Conservation (phyloP, 2,329 filamentous ascomycete species). For the Cercospora zeina region DNA sequence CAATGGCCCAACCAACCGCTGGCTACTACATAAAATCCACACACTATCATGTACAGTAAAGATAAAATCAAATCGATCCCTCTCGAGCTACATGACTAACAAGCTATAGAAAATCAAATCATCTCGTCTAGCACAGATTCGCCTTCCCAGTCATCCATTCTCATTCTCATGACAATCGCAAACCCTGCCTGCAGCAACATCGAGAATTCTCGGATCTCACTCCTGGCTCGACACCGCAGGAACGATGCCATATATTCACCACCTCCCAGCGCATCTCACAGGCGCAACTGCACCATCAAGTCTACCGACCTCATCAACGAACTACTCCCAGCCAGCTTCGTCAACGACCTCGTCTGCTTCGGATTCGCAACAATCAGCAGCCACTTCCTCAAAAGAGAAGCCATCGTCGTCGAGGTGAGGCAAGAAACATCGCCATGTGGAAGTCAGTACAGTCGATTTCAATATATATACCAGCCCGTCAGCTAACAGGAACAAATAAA, state of each 20-base stretch:
- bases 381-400: not conserved
- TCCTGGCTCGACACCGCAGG: not conserved
- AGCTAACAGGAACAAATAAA: not conserved
- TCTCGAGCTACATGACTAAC: too few species aligned
- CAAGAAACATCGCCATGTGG: too few species aligned
- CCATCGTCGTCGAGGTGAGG: not conserved
- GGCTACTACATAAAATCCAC: too few species aligned
- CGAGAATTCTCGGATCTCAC: too few species aligned
- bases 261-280: slow-evolving; percentile 12
- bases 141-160: too few species aligned
- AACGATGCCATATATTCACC: slow-evolving; percentile 20
- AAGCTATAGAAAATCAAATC: too few species aligned
- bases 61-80: too few species aligned
- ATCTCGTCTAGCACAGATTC: too few species aligned
- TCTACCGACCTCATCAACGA: not conserved
- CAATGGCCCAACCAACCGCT: too few species aligned
- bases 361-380: not conserved
- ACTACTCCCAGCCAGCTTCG: not conserved
- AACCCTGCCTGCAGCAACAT: not conserved
- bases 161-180: not conserved
- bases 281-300: slow-evolving; percentile 5
- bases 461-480: not conserved
- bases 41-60: not conserved
- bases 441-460: not conserved
- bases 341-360: not conserved